Conservation (phyloP, 1,284 basidiomycete genomes). For the Ganoderma multipileum region DNA sequence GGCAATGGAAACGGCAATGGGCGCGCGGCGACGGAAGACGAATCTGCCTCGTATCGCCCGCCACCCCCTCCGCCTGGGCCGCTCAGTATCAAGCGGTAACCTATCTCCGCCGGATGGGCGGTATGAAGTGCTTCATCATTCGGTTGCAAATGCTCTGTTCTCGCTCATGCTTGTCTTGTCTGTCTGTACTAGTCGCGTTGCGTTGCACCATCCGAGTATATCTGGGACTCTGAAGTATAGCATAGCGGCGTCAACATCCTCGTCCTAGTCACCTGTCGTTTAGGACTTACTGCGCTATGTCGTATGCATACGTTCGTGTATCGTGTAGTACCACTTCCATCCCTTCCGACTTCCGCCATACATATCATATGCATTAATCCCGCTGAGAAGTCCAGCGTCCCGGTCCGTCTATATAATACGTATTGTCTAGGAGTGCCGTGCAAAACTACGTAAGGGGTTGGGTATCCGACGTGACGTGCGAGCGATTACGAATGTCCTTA, state of each 20-base stretch:
- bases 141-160: constrained; percentile 3
- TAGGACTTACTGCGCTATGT: constrained; percentile 8
- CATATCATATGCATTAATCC: neutral
- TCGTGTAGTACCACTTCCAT: constrained; percentile 9
- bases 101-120: neutral
- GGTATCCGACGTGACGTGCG: constrained; percentile 4
- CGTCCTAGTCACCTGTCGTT: constrained; percentile 16
- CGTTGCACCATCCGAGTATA: constrained; percentile 9
- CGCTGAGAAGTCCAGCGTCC: constrained; percentile 1
- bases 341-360: neutral
- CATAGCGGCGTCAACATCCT: constrained; percentile 12
- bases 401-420: neutral
- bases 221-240: constrained; percentile 19
- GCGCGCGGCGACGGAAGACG: constrained; percentile 31
- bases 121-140: neutral
- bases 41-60: constrained; percentile 28
- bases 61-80: constrained; percentile 13
- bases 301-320: constrained; percentile 7
- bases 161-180: neutral
- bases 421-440: constrained; percentile 4
- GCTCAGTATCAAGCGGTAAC: constrained; percentile 32
- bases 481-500: constrained; percentile 3
- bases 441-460: constrained; percentile 7
- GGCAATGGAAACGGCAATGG: constrained; percentile 5
- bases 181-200: constrained; percentile 6